Evolutionary conservation across 1,284 basidiomycete species (phyloP).

Genomic region (Naganishia cerealis): DNA sequence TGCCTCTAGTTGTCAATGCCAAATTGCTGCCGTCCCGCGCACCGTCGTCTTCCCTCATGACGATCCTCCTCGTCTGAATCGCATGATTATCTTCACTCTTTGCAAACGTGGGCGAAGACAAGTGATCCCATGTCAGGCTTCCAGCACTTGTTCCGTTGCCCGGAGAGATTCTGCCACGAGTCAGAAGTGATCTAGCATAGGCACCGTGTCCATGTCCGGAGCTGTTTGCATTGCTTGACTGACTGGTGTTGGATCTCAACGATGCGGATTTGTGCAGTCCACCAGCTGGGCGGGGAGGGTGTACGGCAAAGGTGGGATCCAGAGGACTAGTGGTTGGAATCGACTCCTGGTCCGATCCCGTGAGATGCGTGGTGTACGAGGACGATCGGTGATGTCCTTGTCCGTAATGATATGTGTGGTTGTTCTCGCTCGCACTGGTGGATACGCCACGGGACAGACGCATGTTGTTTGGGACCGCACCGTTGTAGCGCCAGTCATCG

Average conservation of each 20-base stretch:
- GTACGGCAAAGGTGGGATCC: constrained; percentile 1
- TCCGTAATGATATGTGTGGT: constrained; percentile 3
- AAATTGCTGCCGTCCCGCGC: background rate
- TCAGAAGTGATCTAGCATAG: constrained; percentile 11
- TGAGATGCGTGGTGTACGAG: constrained; percentile 6
- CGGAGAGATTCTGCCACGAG: constrained; percentile 1
- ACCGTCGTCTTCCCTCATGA: constrained; percentile 4
- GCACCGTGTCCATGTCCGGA: constrained; percentile 8
- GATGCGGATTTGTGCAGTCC: constrained; percentile 17
- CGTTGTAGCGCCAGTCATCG: constrained; percentile 24
- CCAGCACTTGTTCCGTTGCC: background rate
- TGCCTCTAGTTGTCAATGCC: background rate
- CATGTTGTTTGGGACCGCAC: background rate
- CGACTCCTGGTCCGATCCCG: background rate
- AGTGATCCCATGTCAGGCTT: constrained; percentile 8
- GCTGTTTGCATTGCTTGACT: constrained; percentile 6
- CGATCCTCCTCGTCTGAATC: background rate
- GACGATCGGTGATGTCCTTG: constrained; percentile 22
- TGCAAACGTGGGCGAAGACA: constrained; percentile 2
- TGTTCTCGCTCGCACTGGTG: constrained; percentile 3
- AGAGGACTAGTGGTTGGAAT: constrained; percentile 1
- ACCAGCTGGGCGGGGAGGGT: background rate
- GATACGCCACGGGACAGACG: constrained; percentile 1
- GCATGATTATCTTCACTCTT: constrained; percentile 24
- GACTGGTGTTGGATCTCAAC: constrained; percentile 6